Evolutionary conservation across 2,329 filamentous ascomycete species (phyloP).

Genomic region (Mycosphaerella sp.): DNA sequence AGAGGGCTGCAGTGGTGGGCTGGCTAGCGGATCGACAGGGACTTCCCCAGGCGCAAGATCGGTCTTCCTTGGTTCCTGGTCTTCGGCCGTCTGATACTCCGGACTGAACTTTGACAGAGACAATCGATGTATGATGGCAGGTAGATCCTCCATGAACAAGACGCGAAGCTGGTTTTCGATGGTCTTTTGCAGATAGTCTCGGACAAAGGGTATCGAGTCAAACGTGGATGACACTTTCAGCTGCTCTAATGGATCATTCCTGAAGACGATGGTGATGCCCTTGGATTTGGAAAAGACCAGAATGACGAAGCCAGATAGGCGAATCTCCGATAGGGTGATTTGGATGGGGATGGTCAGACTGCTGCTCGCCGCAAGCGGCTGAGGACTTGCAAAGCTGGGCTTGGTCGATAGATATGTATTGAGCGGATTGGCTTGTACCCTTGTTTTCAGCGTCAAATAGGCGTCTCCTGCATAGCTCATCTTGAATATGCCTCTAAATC

Average conservation of each 20-base stretch:
- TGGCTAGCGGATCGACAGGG: conserved; percentile 34
- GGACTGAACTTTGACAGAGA: conserved; percentile 86
- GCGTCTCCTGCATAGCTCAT: conserved; percentile 98
- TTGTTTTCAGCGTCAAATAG: conserved; percentile 87
- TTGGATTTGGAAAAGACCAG: conserved; percentile 97
- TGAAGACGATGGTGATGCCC: conserved; percentile 90
- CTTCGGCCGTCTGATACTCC: conserved; percentile 66
- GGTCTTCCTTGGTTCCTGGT: conserved; percentile 46
- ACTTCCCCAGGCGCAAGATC: conserved; percentile 26
- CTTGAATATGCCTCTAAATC: conserved; percentile 97
- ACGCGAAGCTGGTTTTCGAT: conserved; percentile 91
- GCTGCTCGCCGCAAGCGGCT: conserved; percentile 83
- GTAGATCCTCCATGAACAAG: conserved; percentile 95
- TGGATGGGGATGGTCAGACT: conserved; percentile 95
- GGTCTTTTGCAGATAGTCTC: conserved; percentile 91
- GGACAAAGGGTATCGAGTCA: conserved; percentile 96
- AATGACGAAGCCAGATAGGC: conserved; percentile 94
- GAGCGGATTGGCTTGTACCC: conserved; percentile 94
- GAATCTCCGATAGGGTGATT: conserved; percentile 92
- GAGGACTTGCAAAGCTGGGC: conserved; percentile 84
- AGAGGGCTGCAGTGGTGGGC: conserved; percentile 56
- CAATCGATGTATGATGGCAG: conserved; percentile 89
- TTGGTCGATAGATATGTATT: conserved; percentile 94
- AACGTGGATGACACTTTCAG: conserved; percentile 98
- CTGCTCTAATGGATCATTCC: conserved; percentile 95